Conservation (phyloP, 2,329 filamentous ascomycete genomes). For the Teratosphaeria nubilosa region DNA sequence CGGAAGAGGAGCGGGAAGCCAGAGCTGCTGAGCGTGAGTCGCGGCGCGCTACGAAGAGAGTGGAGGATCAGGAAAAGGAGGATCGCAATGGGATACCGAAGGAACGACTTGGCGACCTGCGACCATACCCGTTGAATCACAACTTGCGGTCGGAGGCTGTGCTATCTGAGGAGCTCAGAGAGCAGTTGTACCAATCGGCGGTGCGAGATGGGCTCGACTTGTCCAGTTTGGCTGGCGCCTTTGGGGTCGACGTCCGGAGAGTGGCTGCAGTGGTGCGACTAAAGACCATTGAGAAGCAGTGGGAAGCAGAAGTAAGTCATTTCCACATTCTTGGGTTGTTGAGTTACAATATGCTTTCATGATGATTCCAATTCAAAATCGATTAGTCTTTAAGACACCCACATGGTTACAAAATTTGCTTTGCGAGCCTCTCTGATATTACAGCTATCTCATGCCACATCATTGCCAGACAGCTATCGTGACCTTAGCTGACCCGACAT, state of each 20-base stretch:
- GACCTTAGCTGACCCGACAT: conserved; percentile 3
- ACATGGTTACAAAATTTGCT: conserved; percentile 77
- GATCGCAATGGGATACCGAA: conserved; percentile 13
- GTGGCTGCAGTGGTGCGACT: conserved; percentile 78
- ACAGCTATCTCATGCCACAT: background rate
- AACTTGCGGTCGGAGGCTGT: conserved; percentile 62
- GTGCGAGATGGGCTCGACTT: conserved; percentile 57
- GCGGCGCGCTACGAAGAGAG: conserved; percentile 2
- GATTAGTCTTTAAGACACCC: conserved; percentile 99
- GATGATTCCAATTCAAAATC: conserved; percentile 67
- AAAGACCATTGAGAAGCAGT: conserved; percentile 75
- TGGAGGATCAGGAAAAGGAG: conserved; percentile 12
- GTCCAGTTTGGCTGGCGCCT: conserved; percentile 65
- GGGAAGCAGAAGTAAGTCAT: conserved; percentile 66
- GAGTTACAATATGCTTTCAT: conserved; percentile 30
- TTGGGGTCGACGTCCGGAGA: conserved; percentile 70
- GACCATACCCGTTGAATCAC: conserved; percentile 65
- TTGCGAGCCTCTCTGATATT: conserved; percentile 64
- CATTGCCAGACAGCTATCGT: background rate
- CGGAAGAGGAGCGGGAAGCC: conserved; percentile 5
- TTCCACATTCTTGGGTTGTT: conserved; percentile 9
- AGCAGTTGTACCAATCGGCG: conserved; percentile 63
- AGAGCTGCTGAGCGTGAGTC: conserved; percentile 1
- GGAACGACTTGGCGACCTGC: conserved; percentile 24
- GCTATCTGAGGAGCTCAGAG: conserved; percentile 60